These are phyloP conservation scores for Crithidia sp. DNA, from an alignment of 208 protist genomes.

Conservation along the genomic window DNA sequence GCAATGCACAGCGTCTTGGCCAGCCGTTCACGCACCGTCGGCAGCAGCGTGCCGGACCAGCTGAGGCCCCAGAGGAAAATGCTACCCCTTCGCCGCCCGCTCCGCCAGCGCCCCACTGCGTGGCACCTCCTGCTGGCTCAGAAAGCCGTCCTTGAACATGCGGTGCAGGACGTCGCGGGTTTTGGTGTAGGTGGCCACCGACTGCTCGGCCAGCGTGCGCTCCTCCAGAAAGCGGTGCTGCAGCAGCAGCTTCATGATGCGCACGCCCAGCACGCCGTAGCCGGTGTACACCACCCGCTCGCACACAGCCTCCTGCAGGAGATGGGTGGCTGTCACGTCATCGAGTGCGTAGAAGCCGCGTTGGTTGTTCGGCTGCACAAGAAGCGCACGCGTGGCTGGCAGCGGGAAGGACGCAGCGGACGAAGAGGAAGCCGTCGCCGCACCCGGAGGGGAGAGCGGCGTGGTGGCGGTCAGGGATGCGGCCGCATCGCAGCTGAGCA, in stretches of 20 bases:
- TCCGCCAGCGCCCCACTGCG: conserved; percentile 51
- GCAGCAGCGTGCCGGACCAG: conserved; percentile 43
- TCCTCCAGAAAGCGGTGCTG: conserved; percentile 82
- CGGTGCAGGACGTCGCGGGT: conserved; percentile 76
- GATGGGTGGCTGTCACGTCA: conserved; percentile 37
- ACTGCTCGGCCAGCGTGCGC: conserved; percentile 77
- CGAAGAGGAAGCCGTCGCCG: not conserved
- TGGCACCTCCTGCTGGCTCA: conserved; percentile 75
- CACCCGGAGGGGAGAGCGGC: not conserved
- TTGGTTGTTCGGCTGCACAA: conserved; percentile 19
- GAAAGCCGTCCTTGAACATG: conserved; percentile 78
- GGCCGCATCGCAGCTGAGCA: conserved; percentile 20
- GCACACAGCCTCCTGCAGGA: conserved; percentile 53
- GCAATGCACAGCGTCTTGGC: conserved; percentile 53
- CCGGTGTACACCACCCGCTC: conserved; percentile 78
- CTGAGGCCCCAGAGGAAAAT: conserved; percentile 73
- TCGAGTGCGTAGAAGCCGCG: conserved; percentile 25
- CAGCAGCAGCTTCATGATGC: conserved; percentile 78
- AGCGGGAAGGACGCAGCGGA: not conserved
- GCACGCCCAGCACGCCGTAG: conserved; percentile 81
- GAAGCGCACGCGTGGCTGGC: conserved; percentile 23
- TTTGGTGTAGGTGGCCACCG: conserved; percentile 62
- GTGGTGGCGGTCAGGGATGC: conserved; percentile 6
- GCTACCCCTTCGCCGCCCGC: conserved; percentile 53
- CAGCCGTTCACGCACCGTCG: conserved; percentile 50